Percentiles rank a stretch among this genome's conserved stretches.
Conservation (phyloP, 1,139 yeast species). For the Scheffersomyces parashehatae region DNA sequence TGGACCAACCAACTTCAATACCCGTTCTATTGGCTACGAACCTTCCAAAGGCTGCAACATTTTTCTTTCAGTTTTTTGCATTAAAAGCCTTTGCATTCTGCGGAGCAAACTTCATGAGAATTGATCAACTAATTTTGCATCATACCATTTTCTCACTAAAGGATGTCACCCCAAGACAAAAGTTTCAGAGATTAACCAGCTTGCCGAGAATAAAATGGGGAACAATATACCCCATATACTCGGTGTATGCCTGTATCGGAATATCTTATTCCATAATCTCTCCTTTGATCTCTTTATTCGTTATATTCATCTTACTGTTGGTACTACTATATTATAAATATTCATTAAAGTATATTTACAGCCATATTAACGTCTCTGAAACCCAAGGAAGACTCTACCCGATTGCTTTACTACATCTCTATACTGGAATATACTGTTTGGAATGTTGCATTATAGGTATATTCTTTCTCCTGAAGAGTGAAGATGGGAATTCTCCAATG, state of each 20-base stretch:
- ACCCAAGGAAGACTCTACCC: slow-evolving; percentile 74
- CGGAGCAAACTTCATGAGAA: slow-evolving; percentile 65
- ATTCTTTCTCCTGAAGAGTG: slow-evolving; percentile 58
- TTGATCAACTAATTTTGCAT: slow-evolving; percentile 46
- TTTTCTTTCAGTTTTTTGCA: slow-evolving; percentile 72
- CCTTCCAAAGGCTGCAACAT: slow-evolving; percentile 79
- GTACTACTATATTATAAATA: slow-evolving; percentile 70
- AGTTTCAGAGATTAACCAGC: slow-evolving; percentile 44
- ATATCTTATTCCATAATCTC: slow-evolving; percentile 75
- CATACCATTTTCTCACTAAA: slow-evolving; percentile 35
- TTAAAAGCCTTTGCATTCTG: slow-evolving; percentile 72
- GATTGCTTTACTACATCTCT: slow-evolving; percentile 69
- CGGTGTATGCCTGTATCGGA: slow-evolving; percentile 77
- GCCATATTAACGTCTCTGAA: slow-evolving; percentile 54
- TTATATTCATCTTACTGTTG: slow-evolving; percentile 57
- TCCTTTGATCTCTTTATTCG: slow-evolving; percentile 69
- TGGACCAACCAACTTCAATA: slow-evolving; percentile 71
- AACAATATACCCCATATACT: slow-evolving; percentile 68
- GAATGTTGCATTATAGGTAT: slow-evolving; percentile 78
- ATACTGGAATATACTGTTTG: slow-evolving; percentile 76
- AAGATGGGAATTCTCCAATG: slow-evolving; percentile 33
- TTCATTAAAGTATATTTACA: slow-evolving; percentile 56
- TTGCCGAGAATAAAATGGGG: slow-evolving; percentile 69
- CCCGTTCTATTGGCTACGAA: slow-evolving; percentile 72
- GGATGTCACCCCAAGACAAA: slow-evolving; percentile 63